Base-by-base conservation (phyloP, 108 stramenopile genomes). In the Phaeodactylum tricornutum region DNA sequence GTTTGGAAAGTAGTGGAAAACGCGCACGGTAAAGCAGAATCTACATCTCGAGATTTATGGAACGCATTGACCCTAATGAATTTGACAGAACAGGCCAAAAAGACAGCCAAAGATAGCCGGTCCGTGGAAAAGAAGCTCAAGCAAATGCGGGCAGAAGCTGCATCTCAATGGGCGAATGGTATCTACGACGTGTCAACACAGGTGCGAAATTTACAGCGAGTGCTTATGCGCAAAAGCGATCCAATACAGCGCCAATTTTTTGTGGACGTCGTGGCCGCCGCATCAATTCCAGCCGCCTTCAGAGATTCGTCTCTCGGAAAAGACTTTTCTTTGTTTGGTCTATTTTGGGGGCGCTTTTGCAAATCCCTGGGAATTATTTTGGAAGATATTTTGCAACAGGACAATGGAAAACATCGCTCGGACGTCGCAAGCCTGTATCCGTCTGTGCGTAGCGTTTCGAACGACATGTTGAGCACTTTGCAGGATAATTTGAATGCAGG, bases 391-490 rank as follows among this genome's bases (percentile, higher is more conserved):
- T 46, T 89, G 37, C 63, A 77, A 31, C 72, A 81, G 37, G 78
- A 83, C 38, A 64, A 67, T 34, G 76, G 74, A 23, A 71, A 69
- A 34, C 50, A 81, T 16, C 64, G 67, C 20, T 11, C 64, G 5
- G 87, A 89, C 53, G 75, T 79, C 15, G 75, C 87, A 3, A 73
- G 69, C 11, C 48, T 90, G 12, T 90, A 85, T 55, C 87, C 87
- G 2, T 66, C 87, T 2, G 72, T 81, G 7, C 75, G 87, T 23
- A 45, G 74, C 25, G 80, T 82, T 0, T 55, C 73, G 7, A 52
- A 83, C n/a, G 69, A 79, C 30, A 78, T 85, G 81, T 48, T 85
- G 41, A 72, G 72, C 16, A 64, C 57, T n/a, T 38, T 85, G 6
- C 57, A 81, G 31, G 87, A 90, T 50, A 42, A 66, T 25, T 75